Evolutionary conservation across 768 basidiomycete genomes (phyloP), one percentile per base, ranked within the genome.

Genomic region (Trametes coccinea): DNA sequence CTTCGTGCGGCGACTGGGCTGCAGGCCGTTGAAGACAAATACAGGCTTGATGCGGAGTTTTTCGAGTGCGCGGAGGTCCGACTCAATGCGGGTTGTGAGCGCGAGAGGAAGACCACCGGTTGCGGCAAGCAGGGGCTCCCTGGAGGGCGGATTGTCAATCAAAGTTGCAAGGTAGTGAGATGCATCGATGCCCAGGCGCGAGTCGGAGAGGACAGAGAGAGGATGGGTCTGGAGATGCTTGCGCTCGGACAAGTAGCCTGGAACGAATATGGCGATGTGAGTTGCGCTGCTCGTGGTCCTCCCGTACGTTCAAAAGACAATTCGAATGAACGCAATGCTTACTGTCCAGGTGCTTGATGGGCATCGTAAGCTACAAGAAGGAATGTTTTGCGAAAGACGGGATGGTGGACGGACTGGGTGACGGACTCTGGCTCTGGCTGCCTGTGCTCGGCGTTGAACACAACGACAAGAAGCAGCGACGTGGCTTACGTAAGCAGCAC

Each of bases 101-200:
- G 93, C 89, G 59, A 98, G 83, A 1, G 96, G 97, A 16, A 95
- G 84, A 41, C 97, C 97, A 17, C 97, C 97, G 1, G 95, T 96
- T 0, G 96, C 95, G 0, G 95, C 92, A 11, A 98, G 85, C 37
- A 98, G 84, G 13, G 95, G 90, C 78, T 99, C 97, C 37, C 91
- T 84, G 16, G 93, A 86, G 1, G 85, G 79, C 0, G 90, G 84
- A 61, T 79, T 85, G 27, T 93, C 90, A 14, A 88, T 87, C 65
- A 98, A 81, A 47, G 82, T 80, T 55, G 88, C 82, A 43, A 99
- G 80, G 76, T 98, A 99, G 75, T 89, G 88, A 2, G 90, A 88
- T 3, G 94, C 95, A 82, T 99, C 96, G 72, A 99, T 97, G 34
- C 97, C 97, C 30, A 99, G 88, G 47, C 97, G 90, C 54, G 95